Percentiles rank a stretch among this genome's conserved stretches.
Conservation (phyloP, 1,139 yeast species). For the Geotrichum carabidarum region DNA sequence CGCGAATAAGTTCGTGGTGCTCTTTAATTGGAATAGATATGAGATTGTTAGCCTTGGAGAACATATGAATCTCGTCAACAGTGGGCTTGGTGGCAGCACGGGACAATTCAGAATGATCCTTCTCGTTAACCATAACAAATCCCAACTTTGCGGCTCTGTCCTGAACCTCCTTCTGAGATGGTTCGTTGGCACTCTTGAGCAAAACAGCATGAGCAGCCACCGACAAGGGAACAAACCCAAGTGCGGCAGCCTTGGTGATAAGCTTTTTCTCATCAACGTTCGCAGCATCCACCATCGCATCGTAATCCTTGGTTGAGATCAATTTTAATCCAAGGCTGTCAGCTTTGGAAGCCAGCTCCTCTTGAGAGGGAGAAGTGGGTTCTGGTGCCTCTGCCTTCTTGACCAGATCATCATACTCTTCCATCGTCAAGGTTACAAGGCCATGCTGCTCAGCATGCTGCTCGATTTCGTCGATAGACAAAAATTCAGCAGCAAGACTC, state of each 20-base stretch:
- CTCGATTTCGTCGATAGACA: slow-evolving; percentile 42
- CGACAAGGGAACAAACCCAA: slow-evolving; percentile 45
- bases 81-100: slow-evolving; percentile 24
- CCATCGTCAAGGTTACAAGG: slow-evolving; percentile 47
- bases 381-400: slow-evolving; percentile 22
- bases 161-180: slow-evolving; percentile 29
- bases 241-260: slow-evolving; percentile 22
- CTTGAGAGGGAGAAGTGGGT: slow-evolving; percentile 22
- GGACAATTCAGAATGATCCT: slow-evolving; percentile 27
- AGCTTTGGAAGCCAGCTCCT: slow-evolving; percentile 17
- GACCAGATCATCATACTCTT: slow-evolving; percentile 40
- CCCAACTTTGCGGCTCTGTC: slow-evolving; percentile 36
- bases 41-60: slow-evolving; percentile 24
- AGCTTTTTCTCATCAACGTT: slow-evolving; percentile 20
- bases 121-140: slow-evolving; percentile 28
- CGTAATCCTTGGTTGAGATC: slow-evolving; percentile 8
- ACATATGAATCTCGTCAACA: slow-evolving; percentile 28
- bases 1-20: slow-evolving; percentile 4
- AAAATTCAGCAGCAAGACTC: slow-evolving; percentile 30
- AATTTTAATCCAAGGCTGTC: slow-evolving; percentile 4
- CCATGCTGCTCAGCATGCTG: slow-evolving; percentile 49
- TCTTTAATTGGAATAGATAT: slow-evolving; percentile 25
- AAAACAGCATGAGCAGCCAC: slow-evolving; percentile 30
- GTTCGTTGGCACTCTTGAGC: slow-evolving; percentile 23
- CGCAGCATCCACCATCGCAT: slow-evolving; percentile 10